Evolutionary conservation across 306 rosid genomes (phyloP).

Genomic region (Cucurbita ficifolia): DNA sequence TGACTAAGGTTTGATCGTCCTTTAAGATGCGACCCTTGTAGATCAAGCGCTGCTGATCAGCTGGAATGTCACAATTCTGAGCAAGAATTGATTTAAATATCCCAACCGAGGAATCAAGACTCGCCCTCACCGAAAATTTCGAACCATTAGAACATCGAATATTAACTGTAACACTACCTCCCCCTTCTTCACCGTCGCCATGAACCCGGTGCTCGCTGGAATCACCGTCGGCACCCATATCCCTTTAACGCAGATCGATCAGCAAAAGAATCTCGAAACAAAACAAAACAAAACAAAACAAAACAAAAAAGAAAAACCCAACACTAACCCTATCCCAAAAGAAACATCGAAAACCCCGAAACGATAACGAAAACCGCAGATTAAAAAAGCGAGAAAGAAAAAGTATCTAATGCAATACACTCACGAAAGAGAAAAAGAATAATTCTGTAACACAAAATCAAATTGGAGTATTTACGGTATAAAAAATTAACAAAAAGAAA

Average conservation of each 20-base stretch:
- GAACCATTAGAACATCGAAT: slow-evolving; percentile 64
- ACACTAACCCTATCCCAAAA: not conserved
- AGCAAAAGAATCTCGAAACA: not conserved
- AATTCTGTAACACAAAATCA: not conserved
- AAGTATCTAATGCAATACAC: not conserved
- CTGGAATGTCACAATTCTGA: slow-evolving; percentile 35
- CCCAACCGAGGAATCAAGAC: slow-evolving; percentile 39
- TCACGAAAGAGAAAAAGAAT: not conserved
- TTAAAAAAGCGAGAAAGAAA: not conserved
- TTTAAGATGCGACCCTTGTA: slow-evolving; percentile 79
- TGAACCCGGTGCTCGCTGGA: slow-evolving; percentile 6
- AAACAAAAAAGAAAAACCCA: not conserved
- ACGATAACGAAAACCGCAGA: not conserved
- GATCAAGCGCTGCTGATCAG: slow-evolving; percentile 71
- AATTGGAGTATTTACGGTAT: not conserved
- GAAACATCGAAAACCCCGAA: slow-evolving; percentile 6
- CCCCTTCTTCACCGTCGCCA: not conserved
- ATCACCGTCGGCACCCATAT: slow-evolving; percentile 10
- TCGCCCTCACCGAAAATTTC: slow-evolving; percentile 41
- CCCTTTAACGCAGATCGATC: not conserved
- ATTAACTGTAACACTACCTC: slow-evolving; percentile 19
- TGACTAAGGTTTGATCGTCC: slow-evolving; percentile 60
- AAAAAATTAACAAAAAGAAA: not conserved
- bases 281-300: no score
- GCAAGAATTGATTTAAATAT: slow-evolving; percentile 45